These are phyloP conservation scores for Penicillium decumbens DNA, from an alignment of 2,329 filamentous ascomycete species.

Conservation along the genomic window DNA sequence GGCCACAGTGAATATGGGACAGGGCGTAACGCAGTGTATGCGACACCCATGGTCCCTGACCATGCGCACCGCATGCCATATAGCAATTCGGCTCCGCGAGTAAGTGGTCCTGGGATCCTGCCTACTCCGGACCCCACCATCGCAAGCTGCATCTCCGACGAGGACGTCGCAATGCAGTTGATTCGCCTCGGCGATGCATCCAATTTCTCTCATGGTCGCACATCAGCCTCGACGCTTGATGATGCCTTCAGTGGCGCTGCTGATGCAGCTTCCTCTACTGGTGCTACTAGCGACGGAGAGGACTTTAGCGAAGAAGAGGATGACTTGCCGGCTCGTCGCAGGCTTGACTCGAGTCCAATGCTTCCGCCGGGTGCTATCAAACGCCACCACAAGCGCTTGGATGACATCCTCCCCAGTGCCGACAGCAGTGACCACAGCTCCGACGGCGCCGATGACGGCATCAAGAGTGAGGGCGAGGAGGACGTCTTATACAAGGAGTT, in stretches of 20 bases:
- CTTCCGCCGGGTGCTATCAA: slow-evolving; percentile 44
- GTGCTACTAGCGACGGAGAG: slow-evolving; percentile 74
- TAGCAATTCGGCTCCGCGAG: slow-evolving; percentile 37
- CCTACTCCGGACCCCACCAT: slow-evolving; percentile 97
- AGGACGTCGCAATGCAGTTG: slow-evolving; percentile 93
- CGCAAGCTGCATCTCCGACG: slow-evolving; percentile 93
- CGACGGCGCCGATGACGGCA: slow-evolving; percentile 54
- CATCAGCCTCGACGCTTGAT: slow-evolving; percentile 86
- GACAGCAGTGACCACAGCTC: slow-evolving; percentile 59
- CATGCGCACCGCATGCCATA: slow-evolving; percentile 59
- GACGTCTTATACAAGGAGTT: slow-evolving; percentile 35
- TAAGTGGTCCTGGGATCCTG: slow-evolving; percentile 57
- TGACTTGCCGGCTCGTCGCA: slow-evolving; percentile 47
- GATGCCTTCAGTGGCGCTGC: slow-evolving; percentile 89
- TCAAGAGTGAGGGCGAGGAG: slow-evolving; percentile 53
- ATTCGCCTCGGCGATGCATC: slow-evolving; percentile 94
- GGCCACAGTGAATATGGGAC: slow-evolving; percentile 47
- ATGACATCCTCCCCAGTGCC: slow-evolving; percentile 53
- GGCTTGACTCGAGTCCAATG: slow-evolving; percentile 40
- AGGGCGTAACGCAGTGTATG: slow-evolving; percentile 48
- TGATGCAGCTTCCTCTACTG: slow-evolving; percentile 77
- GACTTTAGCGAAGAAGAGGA: slow-evolving; percentile 59
- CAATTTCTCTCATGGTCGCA: slow-evolving; percentile 87
- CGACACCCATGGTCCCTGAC: slow-evolving; percentile 54
- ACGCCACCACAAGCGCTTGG: slow-evolving; percentile 46